These are phyloP conservation scores for Helotiales sp. DNA, from an alignment of 2,329 filamentous ascomycete genomes.

Conservation along the genomic window DNA sequence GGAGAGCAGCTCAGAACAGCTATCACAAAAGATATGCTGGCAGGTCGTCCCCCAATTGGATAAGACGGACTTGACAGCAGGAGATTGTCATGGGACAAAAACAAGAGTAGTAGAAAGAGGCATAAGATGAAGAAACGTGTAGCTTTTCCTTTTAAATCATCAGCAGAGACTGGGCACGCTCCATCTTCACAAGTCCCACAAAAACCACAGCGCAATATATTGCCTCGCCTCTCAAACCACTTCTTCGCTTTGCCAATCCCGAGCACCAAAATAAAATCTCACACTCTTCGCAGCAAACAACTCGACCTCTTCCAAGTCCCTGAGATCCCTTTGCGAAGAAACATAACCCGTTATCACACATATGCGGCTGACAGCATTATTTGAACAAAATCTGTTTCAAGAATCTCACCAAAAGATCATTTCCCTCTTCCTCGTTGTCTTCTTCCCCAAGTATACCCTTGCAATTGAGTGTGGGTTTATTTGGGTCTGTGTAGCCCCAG, in stretches of 20 bases:
- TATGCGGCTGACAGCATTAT: not conserved
- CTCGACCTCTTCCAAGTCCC: conserved; percentile 9
- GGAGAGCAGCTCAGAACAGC: too few relatives aligned
- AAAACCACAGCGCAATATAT: conserved; percentile 13
- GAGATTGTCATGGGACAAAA: not conserved
- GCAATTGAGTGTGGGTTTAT: not conserved
- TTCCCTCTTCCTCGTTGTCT: not conserved
- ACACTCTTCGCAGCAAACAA: conserved; percentile 23
- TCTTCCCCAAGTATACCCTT: not conserved
- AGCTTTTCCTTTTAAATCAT: not conserved
- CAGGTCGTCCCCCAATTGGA: too few relatives aligned
- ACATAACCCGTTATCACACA: conserved; percentile 12
- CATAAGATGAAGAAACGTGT: not conserved
- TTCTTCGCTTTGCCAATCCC: conserved; percentile 9
- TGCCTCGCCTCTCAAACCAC: not conserved
- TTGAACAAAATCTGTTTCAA: not conserved
- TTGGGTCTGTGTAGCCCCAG: not conserved
- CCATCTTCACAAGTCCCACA: conserved; percentile 3
- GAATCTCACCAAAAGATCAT: not conserved
- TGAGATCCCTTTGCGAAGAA: conserved; percentile 5
- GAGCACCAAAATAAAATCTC: conserved; percentile 18
- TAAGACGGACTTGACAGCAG: too few relatives aligned
- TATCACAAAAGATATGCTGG: too few relatives aligned
- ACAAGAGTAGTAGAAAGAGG: not conserved
- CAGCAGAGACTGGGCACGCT: conserved; percentile 1